Percentiles rank a stretch among this genome's conserved stretches.
phyloP scores from a whole-genome alignment of 805 yeast genomes.

The Vanderwaltozyma polyspora region DNA sequence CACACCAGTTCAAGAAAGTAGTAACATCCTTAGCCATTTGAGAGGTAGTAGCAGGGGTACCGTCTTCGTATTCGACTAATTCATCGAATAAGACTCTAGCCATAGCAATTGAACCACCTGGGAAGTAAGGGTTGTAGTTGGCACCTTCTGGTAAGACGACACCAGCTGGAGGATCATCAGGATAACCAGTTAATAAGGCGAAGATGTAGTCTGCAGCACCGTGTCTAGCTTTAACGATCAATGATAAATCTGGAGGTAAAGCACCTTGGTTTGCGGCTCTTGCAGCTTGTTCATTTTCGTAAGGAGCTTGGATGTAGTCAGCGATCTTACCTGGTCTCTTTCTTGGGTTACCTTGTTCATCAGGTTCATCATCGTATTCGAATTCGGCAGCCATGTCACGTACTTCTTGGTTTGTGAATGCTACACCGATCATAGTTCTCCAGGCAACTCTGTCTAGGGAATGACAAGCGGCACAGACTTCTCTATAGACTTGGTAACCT shows the following conservation, averaged over 20 bases:
- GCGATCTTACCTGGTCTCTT: conserved; percentile 98
- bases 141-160: conserved; percentile 84
- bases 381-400: conserved; percentile 90
- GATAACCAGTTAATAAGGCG: conserved; percentile 92
- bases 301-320: conserved; percentile 89
- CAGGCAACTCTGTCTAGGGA: conserved; percentile 94
- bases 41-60: conserved; percentile 95
- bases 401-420: conserved; percentile 83
- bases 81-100: conserved; percentile 96
- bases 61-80: conserved; percentile 96
- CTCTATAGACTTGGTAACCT: conserved; percentile 97
- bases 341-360: conserved; percentile 95
- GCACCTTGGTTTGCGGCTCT: conserved; percentile 99
- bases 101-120: conserved; percentile 99
- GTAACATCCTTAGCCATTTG: conserved; percentile 99
- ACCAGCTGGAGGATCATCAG: conserved; percentile 98
- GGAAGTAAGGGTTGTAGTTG: conserved; percentile 99
- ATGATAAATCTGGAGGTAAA: conserved; percentile 92
- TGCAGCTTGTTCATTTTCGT: conserved; percentile 97
- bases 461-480: conserved; percentile 98
- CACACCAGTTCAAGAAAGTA: conserved; percentile 93
- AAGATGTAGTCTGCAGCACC: conserved; percentile 95
- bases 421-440: conserved; percentile 96
- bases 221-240: conserved; percentile 97
- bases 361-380: conserved; percentile 98